phyloP scores from a whole-genome alignment of 2,329 filamentous ascomycete genomes.

The Aureobasidium pullulans region DNA sequence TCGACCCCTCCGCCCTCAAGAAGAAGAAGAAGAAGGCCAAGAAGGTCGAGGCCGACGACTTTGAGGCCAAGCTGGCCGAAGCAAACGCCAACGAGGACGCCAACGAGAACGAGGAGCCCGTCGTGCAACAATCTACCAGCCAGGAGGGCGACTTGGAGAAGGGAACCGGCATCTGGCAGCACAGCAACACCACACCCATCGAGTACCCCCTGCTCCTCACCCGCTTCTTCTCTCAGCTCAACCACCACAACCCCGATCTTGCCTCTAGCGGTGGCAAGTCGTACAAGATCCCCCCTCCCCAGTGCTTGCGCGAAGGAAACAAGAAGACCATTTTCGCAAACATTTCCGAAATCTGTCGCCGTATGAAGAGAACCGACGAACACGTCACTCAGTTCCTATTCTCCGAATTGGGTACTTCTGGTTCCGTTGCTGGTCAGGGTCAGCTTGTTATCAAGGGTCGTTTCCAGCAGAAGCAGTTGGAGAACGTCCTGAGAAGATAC shows the following conservation, averaged over 20 bases:
- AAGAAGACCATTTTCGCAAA: constrained; percentile 99
- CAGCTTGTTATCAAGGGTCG: constrained; percentile 97
- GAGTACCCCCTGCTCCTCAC: constrained; percentile 77
- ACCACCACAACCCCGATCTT: constrained; percentile 95
- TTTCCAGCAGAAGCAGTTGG: constrained; percentile 99
- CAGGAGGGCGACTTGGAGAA: constrained; percentile 70
- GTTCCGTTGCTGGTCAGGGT: constrained; percentile 86
- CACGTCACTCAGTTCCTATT: constrained; percentile 90
- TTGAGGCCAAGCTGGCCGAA: constrained; percentile 59
- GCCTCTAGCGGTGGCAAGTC: constrained; percentile 68
- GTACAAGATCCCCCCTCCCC: constrained; percentile 98
- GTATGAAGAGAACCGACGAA: constrained; percentile 98
- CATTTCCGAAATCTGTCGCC: constrained; percentile 96
- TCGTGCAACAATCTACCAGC: constrained; percentile 29
- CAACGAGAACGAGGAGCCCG: constrained; percentile 20
- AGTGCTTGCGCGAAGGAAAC: constrained; percentile 99
- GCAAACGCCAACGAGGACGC: constrained; percentile 52
- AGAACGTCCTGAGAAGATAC: constrained; percentile 92
- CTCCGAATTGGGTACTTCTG: constrained; percentile 94
- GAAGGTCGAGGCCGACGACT: constrained; percentile 56
- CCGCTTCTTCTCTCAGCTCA: constrained; percentile 90
- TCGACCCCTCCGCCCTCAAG: constrained; percentile 61
- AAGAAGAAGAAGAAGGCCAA: constrained; percentile 79
- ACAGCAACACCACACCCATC: constrained; percentile 70
- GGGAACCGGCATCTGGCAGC: constrained; percentile 84